A percentile compares a stretch with the other conserved stretches of the same genome.
phyloP scores from a whole-genome alignment of 345 rosid genomes.

The Citrus hindsii region DNA sequence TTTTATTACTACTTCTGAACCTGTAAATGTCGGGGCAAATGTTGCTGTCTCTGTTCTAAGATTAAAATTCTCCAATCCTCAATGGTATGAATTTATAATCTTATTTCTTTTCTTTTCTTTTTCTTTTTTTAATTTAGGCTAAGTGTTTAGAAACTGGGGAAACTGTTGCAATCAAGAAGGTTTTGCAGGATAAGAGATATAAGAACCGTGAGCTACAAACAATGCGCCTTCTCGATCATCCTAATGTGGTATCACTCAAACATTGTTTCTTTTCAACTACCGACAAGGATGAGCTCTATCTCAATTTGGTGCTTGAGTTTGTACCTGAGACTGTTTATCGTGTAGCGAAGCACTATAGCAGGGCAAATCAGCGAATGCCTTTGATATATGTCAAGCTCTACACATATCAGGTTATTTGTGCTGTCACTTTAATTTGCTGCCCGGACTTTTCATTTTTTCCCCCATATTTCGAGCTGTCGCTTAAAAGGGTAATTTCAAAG shows the following conservation, averaged over 20 bases:
- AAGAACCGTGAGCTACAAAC: slow-evolving; percentile 22
- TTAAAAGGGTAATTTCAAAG: no score
- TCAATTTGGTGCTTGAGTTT: slow-evolving; percentile 19
- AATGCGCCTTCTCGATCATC: slow-evolving; percentile 27
- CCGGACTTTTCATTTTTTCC: not conserved
- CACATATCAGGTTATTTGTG: slow-evolving; percentile 18
- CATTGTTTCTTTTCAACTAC: slow-evolving; percentile 23
- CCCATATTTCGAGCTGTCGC: no score
- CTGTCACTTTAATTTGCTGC: not conserved
- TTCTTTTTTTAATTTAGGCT: not conserved
- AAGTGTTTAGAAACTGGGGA: slow-evolving; percentile 22
- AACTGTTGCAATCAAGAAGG: slow-evolving; percentile 22
- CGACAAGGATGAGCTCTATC: slow-evolving; percentile 20
- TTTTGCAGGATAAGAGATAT: slow-evolving; percentile 24
- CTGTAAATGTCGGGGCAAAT: not conserved
- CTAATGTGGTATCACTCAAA: slow-evolving; percentile 22
- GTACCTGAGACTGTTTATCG: slow-evolving; percentile 26
- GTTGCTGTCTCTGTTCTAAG: not conserved
- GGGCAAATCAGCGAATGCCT: slow-evolving; percentile 24
- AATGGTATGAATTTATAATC: not conserved
- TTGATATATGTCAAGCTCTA: slow-evolving; percentile 20
- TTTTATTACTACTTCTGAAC: not conserved
- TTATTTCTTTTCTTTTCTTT: not conserved
- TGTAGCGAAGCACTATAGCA: slow-evolving; percentile 19
- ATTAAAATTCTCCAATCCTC: not conserved